phyloP scores from a whole-genome alignment of 495 filamentous ascomycete genomes.

The Trichoderma orchidacearum region DNA sequence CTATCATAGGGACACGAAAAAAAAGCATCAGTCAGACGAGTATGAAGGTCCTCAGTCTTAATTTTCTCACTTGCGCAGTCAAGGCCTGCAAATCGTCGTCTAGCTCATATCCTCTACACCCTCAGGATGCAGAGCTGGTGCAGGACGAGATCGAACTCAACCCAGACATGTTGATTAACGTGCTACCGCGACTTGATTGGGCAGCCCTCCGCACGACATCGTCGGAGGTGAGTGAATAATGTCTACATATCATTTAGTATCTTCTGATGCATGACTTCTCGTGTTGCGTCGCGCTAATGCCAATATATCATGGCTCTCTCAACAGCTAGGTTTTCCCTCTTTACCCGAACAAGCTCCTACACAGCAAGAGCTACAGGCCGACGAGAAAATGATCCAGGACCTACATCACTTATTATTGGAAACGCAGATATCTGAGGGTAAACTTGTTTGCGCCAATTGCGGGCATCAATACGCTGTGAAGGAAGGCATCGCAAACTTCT shows the following conservation, averaged over 20 bases:
- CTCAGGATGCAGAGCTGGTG: constrained; percentile 78
- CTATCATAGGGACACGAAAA: too few species aligned
- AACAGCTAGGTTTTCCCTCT: constrained; percentile 67
- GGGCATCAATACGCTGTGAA: constrained; percentile 85
- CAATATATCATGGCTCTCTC: too few species aligned
- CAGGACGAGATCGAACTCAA: constrained; percentile 70
- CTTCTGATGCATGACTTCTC: not conserved
- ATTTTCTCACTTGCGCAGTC: constrained; percentile 93
- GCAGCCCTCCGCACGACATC: constrained; percentile 56
- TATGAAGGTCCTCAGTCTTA: constrained; percentile 95
- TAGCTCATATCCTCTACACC: constrained; percentile 77
- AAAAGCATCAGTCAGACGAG: constrained; percentile 8
- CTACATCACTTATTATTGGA: constrained; percentile 77
- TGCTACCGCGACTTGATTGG: constrained; percentile 86
- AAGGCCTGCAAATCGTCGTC: constrained; percentile 76
- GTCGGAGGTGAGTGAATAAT: constrained; percentile 51
- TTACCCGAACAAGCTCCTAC: constrained; percentile 52
- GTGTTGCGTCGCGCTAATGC: not conserved
- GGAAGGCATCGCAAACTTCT: constrained; percentile 92
- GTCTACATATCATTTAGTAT: not conserved
- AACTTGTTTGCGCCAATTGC: constrained; percentile 80
- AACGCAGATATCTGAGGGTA: constrained; percentile 77
- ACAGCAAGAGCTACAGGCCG: constrained; percentile 40
- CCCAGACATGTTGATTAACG: constrained; percentile 60
- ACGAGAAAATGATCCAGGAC: constrained; percentile 57